Evolutionary conservation across 2,329 filamentous ascomycete species (phyloP).

Genomic region (Xylaria sp.): DNA sequence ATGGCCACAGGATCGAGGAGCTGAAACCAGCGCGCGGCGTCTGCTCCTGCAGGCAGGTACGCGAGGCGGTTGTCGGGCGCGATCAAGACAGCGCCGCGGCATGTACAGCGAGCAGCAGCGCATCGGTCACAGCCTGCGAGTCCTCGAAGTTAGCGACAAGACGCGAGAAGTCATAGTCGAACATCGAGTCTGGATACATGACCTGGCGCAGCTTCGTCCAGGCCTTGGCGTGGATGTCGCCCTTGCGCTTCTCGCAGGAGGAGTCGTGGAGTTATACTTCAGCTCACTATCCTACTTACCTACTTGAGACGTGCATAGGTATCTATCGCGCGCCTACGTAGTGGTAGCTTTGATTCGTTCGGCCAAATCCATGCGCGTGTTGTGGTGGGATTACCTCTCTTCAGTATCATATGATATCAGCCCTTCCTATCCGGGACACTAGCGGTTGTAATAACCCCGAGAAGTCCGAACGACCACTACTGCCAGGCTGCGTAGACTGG

Average conservation of each 20-base stretch:
- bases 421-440: background rate
- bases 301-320: too few species aligned
- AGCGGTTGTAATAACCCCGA: background rate
- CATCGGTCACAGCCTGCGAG: conserved; percentile 39
- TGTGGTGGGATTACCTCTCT: too few species aligned
- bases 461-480: too few species aligned
- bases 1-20: conserved; percentile 42
- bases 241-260: conserved; percentile 17
- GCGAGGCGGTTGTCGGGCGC: conserved; percentile 50
- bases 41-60: conserved; percentile 40
- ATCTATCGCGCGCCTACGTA: too few species aligned
- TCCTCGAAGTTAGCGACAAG: conserved; percentile 47
- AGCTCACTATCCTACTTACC: too few species aligned
- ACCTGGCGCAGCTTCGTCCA: conserved; percentile 42
- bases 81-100: conserved; percentile 41
- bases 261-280: too few species aligned
- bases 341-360: too few species aligned
- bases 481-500: too few species aligned
- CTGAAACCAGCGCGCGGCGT: conserved; percentile 45
- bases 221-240: conserved; percentile 27
- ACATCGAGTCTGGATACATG: conserved; percentile 47
- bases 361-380: too few species aligned
- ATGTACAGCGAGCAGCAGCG: conserved; percentile 36
- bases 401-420: too few species aligned
- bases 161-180: conserved; percentile 45